Evolutionary conservation across 2,329 filamentous ascomycete genomes (phyloP), one percentile per base, ranked within the genome.

Genomic region (Aschersonia sp.): DNA sequence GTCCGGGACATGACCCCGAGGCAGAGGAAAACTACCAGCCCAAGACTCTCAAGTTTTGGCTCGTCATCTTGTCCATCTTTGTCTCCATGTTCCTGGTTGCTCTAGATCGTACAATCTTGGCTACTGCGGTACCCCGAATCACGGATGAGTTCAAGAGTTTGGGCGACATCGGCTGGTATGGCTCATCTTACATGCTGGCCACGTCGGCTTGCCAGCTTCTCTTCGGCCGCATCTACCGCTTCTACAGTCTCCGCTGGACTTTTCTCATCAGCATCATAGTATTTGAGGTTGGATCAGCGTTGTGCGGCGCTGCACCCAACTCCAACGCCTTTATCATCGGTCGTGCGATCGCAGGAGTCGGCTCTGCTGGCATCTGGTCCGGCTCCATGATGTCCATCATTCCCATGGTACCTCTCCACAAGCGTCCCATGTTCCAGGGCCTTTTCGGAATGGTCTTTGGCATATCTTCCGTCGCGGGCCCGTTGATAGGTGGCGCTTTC

Each of bases 121-220:
- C 73, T 5, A 77, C 73, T 2, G 73, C 74, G 9, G 69, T 75
- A 30, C 73, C 74, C 2, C 61, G 64, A 35, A 77, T 77, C 55
- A 74, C 72, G n/a, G 66, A 75, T 53, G 71, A 76, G 22, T 77
- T 78, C 57, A 62, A 73, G 44, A 73, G 74, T 46, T 61, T 80
- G 2, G 70, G 71, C 2, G 78, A 82, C 51, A 75, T 81, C 48
- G 76, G 76, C 46, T 82, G 78, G 78, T 81, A 81, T 58, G 76
- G 73, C 5, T 76, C 74, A 39, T 70, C 75, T 1, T 79, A 79
- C 57, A 73, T 80, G 67, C 63, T 81, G 52, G 78, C 76, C 10
- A 74, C 74, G 2, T 70, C 73, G 6, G 72, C 73, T n/a, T 64
- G 61, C 22, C 71, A 76, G 54, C 63, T 75, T 4, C 55, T 76